Evolutionary conservation across 108 stramenopile species (phyloP).

Genomic region (Pelagomonas calceolata): DNA sequence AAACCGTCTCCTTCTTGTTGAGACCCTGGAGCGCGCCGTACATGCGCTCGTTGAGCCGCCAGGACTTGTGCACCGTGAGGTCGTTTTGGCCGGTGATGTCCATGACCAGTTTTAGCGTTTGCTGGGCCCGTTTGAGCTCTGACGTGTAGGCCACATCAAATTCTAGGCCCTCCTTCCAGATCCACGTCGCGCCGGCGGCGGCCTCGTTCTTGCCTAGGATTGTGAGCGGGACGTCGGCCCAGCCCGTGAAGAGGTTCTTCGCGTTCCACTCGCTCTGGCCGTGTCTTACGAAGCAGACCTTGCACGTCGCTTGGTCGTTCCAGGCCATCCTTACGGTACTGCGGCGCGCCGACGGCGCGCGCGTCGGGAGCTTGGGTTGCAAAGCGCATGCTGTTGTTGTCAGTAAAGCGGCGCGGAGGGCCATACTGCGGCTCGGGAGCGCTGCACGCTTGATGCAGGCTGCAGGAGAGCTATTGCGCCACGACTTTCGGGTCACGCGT

Average conservation of each 20-base stretch:
- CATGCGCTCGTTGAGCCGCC: conserved; percentile 91
- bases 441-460: too few relatives aligned
- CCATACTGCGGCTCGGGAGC: too few relatives aligned
- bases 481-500: too few relatives aligned
- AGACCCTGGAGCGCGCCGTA: conserved; percentile 84
- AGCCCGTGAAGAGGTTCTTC: conserved; percentile 82
- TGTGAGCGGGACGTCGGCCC: conserved; percentile 80
- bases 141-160: conserved; percentile 91
- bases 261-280: conserved; percentile 95
- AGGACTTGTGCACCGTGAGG: conserved; percentile 68
- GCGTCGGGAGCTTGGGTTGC: too few relatives aligned
- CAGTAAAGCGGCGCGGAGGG: too few relatives aligned
- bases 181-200: conserved; percentile 57
- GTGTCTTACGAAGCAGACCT: conserved; percentile 44
- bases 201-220: conserved; percentile 76
- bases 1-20: conserved; percentile 93
- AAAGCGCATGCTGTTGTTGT: too few relatives aligned
- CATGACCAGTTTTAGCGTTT: conserved; percentile 68
- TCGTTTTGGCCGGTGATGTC: conserved; percentile 81
- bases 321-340: too few relatives aligned
- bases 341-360: too few relatives aligned
- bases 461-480: too few relatives aligned
- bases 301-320: too few relatives aligned
- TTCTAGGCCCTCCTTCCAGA: conserved; percentile 53
- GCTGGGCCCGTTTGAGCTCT: conserved; percentile 84